Evolutionary conservation across 768 basidiomycete species (phyloP), one percentile per base, ranked within the genome.

Genomic region (Mycena albidolilacea): DNA sequence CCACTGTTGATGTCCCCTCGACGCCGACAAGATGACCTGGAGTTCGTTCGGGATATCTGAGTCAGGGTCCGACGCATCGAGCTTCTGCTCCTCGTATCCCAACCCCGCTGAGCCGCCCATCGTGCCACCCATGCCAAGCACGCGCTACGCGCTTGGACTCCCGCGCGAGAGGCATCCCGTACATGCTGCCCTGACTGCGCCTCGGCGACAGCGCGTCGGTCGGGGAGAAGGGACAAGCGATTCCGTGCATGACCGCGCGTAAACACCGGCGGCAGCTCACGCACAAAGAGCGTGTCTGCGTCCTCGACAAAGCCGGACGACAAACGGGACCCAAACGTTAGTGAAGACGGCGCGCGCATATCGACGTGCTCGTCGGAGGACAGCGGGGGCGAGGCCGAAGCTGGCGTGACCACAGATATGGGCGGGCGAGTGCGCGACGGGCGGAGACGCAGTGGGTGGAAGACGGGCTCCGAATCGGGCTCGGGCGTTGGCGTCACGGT

Each of bases 41-140:
- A 95, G 79, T 79, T 95, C 95, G 52, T 93, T 89, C 1, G 95
- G 93, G 19, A 95, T 93, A 76, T 96, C 93, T 2, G 91, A 93
- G 79, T 94, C 91, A 0, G 89, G 92, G 77, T 94, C 91, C 10
- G 88, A 88, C 3, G 82, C 85, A 46, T 92, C 88, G 9, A 87
- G 75, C 23, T 85, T 86, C 17, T 83, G 82, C 66, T 85, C 86
- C 1, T 80, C 80, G 62, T 87, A 87, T 35, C 77, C 82, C 30
- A 87, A 87, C 5, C 84, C 84, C 59, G 88, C 84, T 0, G 88
- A 90, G 1, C 88, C 89, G 11, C 93, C 93, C 83, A 94, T 87
- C 0, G 92, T 94, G 0, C 92, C 93, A 14, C 84, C 82, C 81
- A 93, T 87, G 0, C 92, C 91, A 17, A 93, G 82, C n/a, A 84